Evolutionary conservation across 2,329 filamentous ascomycete species (phyloP), one percentile per base, ranked within the genome.

Genomic region (Aspergillus sp.): DNA sequence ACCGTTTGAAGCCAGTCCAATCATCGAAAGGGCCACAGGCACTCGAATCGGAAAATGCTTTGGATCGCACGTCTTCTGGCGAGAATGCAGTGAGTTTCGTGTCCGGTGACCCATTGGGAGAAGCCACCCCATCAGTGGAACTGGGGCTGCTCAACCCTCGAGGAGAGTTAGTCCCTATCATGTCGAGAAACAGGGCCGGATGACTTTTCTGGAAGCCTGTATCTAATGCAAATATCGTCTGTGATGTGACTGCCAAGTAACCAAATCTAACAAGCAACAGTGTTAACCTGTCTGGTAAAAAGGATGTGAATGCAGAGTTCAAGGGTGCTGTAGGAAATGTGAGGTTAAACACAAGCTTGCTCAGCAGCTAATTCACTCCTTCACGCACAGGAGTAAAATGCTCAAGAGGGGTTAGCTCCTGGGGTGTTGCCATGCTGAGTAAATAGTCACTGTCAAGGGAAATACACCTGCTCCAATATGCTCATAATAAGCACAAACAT

Each of bases 61-160:
- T 80, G 38, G 74, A 72, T 13, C 80, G 79, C 51, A 72, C 72
- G 41, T 85, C 83, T 15, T 85, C 82, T 0, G 86, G 85, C 4
- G 86, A 89, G 67, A 89, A 88, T 5, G 82, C 75, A 5, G 86
- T 87, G 42, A 87, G 63, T 49, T 81, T 83, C 7, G 86, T 88
- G 57, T 88, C 85, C 0, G 87, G 87, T 5, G 88, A 89, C 15
- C 81, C 83, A 63, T 84, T 81, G 66, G 80, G 81, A 11, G 86
- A 87, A 51, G 84, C 83, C 32, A 78, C 79, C 18, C 76, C 79
- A 45, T 80, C 82, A 15, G 73, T 73, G 36, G 74, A 76, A 45
- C 64, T 68, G 32, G 74, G 72, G 61, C 74, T 77, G 60, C 71
- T 74, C 49, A 70, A 62, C 55, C 64, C 60, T 51, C 62, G 67